Evolutionary conservation across 192 early-diverging fungal species (phyloP).

Genomic region (Phycomyces nitens): DNA sequence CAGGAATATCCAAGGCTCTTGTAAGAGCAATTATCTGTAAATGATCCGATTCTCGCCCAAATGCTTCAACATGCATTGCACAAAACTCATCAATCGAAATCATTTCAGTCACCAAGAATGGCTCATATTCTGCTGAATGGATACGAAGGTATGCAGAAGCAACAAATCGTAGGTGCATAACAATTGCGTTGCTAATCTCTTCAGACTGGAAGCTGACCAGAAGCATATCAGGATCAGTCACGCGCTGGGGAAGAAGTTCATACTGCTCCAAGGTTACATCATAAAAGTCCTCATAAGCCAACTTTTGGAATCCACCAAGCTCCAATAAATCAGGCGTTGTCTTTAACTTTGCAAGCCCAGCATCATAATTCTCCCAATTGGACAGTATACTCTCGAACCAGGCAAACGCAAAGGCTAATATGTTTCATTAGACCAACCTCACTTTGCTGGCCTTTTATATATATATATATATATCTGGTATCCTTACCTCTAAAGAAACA

Average conservation of each 20-base stretch:
- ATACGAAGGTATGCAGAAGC: slow-evolving; percentile 54
- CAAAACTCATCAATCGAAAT: slow-evolving; percentile 55
- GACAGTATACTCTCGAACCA: slow-evolving; percentile 55
- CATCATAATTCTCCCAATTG: slow-evolving; percentile 18
- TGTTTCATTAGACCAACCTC: too few species aligned
- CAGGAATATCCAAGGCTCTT: slow-evolving; percentile 57
- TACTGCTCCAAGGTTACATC: slow-evolving; percentile 45
- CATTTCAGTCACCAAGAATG: slow-evolving; percentile 52
- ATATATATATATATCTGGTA: neutral
- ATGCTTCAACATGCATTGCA: slow-evolving; percentile 50
- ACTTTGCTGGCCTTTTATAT: neutral
- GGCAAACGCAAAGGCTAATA: slow-evolving; percentile 56
- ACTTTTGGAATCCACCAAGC: slow-evolving; percentile 39
- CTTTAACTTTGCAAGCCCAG: slow-evolving; percentile 35
- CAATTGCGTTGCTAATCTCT: slow-evolving; percentile 55
- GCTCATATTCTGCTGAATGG: slow-evolving; percentile 54
- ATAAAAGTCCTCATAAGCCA: slow-evolving; percentile 57
- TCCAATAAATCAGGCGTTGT: slow-evolving; percentile 40
- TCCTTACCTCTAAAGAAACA: slow-evolving; percentile 59
- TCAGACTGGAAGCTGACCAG: slow-evolving; percentile 50
- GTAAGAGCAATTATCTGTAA: slow-evolving; percentile 75
- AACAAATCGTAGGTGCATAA: slow-evolving; percentile 54
- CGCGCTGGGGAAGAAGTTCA: slow-evolving; percentile 21
- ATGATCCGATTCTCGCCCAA: slow-evolving; percentile 73
- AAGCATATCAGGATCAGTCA: slow-evolving; percentile 38